Conservation (phyloP, 345 rosid species). For the Boechera retrofracta region DNA sequence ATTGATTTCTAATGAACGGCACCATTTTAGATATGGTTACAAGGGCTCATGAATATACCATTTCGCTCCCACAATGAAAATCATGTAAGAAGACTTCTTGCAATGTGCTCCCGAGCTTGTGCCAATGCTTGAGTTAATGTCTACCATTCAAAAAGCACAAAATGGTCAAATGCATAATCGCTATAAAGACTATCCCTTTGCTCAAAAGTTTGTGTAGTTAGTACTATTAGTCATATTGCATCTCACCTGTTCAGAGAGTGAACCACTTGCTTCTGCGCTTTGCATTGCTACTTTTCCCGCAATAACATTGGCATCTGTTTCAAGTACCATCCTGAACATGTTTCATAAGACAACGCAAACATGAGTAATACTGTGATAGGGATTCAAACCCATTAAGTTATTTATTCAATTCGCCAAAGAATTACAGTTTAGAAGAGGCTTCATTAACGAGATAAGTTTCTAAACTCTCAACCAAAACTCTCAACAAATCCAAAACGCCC, state of each 20-base stretch:
- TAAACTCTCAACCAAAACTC: constrained; percentile 3
- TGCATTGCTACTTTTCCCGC: constrained; percentile 88
- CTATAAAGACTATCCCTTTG: constrained; percentile 3
- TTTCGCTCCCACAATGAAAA: constrained; percentile 7
- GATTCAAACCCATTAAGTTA: neutral
- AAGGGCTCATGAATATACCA: constrained; percentile 14
- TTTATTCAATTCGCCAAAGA: neutral
- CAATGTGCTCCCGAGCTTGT: constrained; percentile 45
- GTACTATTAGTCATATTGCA: constrained; percentile 4
- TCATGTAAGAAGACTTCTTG: constrained; percentile 46
- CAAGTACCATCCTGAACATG: constrained; percentile 63
- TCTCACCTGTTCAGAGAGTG: constrained; percentile 86
- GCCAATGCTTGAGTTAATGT: constrained; percentile 47
- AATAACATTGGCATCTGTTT: constrained; percentile 74
- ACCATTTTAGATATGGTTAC: constrained; percentile 30
- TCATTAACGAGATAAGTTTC: neutral
- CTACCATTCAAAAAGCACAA: constrained; percentile 24
- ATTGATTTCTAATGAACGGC: constrained; percentile 9
- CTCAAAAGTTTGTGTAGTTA: neutral
- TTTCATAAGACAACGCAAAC: neutral
- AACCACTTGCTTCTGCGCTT: constrained; percentile 70
- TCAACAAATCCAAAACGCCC: neutral
- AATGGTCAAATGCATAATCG: constrained; percentile 2
- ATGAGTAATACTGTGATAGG: neutral
- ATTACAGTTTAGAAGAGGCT: neutral